Conservation (phyloP, 768 basidiomycete genomes). For the Tylopilus intermedius region DNA sequence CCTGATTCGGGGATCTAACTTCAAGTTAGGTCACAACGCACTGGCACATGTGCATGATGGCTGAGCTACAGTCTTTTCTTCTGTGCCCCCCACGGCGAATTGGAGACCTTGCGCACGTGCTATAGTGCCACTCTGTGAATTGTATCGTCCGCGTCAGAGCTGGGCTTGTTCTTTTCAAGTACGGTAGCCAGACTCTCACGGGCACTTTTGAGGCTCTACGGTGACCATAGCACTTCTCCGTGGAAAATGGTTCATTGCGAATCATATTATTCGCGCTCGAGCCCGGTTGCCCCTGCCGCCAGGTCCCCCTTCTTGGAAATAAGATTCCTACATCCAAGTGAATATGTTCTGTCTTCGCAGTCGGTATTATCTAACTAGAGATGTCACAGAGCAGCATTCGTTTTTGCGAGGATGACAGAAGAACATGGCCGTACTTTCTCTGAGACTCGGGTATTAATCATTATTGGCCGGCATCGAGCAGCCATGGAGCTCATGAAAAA, state of each 20-base stretch:
- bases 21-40: no score
- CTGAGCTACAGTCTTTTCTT: no score
- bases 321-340: slow-evolving; percentile 2
- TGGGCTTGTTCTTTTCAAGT: no score
- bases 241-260: neutral
- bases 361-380: neutral
- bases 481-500: slow-evolving; percentile 39
- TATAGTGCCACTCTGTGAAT: no score
- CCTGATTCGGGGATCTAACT: no score
- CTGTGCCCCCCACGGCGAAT: no score
- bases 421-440: slow-evolving; percentile 52
- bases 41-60: no score
- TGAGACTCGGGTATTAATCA: slow-evolving; percentile 27
- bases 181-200: no score
- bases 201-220: no score
- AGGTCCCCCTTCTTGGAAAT: slow-evolving; percentile 13
- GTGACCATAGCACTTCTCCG: neutral
- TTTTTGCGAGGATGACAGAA: slow-evolving; percentile 53
- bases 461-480: slow-evolving; percentile 28
- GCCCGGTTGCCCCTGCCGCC: slow-evolving; percentile 11
- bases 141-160: no score
- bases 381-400: slow-evolving; percentile 12
- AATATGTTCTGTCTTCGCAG: neutral
- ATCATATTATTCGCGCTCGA: neutral
- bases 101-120: no score